A percentile compares a stretch with the other conserved stretches of the same genome.
Conservation (phyloP, 1,139 yeast species). For the Saccharomyces hybrid region DNA sequence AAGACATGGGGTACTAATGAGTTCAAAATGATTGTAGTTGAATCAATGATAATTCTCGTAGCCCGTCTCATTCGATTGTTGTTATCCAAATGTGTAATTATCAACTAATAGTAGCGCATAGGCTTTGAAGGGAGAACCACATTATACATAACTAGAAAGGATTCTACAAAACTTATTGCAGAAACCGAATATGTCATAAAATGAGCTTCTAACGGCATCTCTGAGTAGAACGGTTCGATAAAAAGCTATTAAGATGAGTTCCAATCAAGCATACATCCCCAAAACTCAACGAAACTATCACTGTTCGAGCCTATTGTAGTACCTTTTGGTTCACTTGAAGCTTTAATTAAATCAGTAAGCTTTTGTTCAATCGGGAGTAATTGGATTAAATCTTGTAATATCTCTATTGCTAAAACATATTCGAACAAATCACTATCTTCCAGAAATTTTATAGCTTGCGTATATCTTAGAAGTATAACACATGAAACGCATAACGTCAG, state of each 20-base stretch:
- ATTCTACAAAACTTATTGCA: too few species aligned
- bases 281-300: not conserved
- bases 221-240: not conserved
- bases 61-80: too few species aligned
- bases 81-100: too few species aligned
- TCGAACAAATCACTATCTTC: conserved; percentile 2
- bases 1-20: too few species aligned
- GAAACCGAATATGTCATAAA: too few species aligned
- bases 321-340: not conserved
- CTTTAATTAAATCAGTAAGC: not conserved
- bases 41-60: too few species aligned
- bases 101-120: too few species aligned
- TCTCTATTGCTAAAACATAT: conserved; percentile 5
- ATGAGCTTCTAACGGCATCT: too few species aligned
- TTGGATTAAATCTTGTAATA: conserved; percentile 4
- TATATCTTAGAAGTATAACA: conserved; percentile 2
- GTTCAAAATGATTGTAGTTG: too few species aligned
- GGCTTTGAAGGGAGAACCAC: too few species aligned
- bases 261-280: not conserved
- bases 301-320: not conserved
- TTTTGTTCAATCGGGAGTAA: conserved; percentile 5
- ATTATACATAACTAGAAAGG: too few species aligned
- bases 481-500: conserved; percentile 5
- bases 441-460: not conserved
- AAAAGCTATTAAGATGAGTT: not conserved